Percentiles rank a stretch among this genome's conserved stretches.
Evolutionary conservation across 148 eudicot species (phyloP).

Genomic region (Gaultheria prostrata): DNA sequence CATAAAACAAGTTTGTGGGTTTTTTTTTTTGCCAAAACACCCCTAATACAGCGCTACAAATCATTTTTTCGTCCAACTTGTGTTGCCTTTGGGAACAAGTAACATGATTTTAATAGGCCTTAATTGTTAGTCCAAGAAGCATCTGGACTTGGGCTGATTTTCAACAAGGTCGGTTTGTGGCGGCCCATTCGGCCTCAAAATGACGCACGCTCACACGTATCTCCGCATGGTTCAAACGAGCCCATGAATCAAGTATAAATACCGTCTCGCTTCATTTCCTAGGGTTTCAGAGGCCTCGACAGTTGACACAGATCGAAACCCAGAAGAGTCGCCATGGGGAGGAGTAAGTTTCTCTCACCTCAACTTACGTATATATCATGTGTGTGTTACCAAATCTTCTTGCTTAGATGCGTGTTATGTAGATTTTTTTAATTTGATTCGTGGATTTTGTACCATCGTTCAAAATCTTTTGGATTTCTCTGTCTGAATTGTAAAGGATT

Average conservation of each 20-base stretch:
- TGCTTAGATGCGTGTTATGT: background rate
- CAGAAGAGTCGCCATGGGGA: conserved; percentile 27
- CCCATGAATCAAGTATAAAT: background rate
- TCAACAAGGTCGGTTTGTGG: background rate
- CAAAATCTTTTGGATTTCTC: background rate
- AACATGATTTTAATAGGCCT: background rate
- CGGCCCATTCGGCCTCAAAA: background rate
- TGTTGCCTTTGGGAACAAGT: background rate
- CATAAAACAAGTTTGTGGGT: no score
- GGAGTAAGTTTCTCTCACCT: conserved; percentile 23
- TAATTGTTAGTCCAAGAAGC: background rate
- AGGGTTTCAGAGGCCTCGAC: background rate
- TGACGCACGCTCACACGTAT: conserved; percentile 35
- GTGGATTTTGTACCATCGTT: background rate
- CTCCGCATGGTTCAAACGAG: background rate
- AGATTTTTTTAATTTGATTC: background rate
- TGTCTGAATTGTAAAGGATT: background rate
- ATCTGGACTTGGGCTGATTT: background rate
- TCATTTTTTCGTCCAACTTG: background rate
- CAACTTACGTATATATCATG: background rate
- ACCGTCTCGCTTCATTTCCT: background rate
- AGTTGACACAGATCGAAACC: background rate
- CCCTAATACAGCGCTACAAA: no score
- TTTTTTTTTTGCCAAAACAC: no score
- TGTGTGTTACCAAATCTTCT: background rate